phyloP scores from a whole-genome alignment of 2,329 filamentous ascomycete species.

The Penicillium capsulatum region DNA sequence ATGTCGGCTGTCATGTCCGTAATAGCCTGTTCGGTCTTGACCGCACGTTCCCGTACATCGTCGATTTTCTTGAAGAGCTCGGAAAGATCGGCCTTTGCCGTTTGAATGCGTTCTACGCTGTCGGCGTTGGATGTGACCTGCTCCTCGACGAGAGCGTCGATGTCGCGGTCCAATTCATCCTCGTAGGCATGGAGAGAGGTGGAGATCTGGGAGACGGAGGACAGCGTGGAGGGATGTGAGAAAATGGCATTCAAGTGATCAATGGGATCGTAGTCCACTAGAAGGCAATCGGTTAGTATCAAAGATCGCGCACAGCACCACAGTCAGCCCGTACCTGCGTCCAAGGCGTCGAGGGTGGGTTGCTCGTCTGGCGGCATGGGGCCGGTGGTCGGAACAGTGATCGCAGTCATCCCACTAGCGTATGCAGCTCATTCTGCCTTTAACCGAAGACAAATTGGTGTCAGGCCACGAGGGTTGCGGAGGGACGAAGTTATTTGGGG shows the following conservation, averaged over 20 bases:
- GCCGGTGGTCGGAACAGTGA: conserved; percentile 29
- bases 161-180: conserved; percentile 75
- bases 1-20: conserved; percentile 99
- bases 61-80: conserved; percentile 94
- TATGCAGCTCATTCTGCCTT: conserved; percentile 18
- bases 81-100: conserved; percentile 82
- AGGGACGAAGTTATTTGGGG: neutral
- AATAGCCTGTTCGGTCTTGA: conserved; percentile 91
- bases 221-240: conserved; percentile 78
- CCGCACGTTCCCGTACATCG: conserved; percentile 78
- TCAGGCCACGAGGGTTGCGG: conserved; percentile 10
- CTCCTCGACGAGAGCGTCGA: conserved; percentile 64
- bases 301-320: conserved; percentile 1
- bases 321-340: conserved; percentile 38
- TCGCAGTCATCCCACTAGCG: conserved; percentile 37
- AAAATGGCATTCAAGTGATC: conserved; percentile 92
- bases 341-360: conserved; percentile 39
- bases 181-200: conserved; percentile 68
- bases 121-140: conserved; percentile 84
- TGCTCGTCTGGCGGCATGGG: conserved; percentile 39
- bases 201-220: conserved; percentile 71
- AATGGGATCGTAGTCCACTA: conserved; percentile 85
- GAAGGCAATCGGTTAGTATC: conserved; percentile 5
- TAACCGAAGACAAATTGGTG: conserved; percentile 14
- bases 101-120: conserved; percentile 85